Evolutionary conservation across 164 flowering plant species (phyloP).

Genomic region (Piper betle): DNA sequence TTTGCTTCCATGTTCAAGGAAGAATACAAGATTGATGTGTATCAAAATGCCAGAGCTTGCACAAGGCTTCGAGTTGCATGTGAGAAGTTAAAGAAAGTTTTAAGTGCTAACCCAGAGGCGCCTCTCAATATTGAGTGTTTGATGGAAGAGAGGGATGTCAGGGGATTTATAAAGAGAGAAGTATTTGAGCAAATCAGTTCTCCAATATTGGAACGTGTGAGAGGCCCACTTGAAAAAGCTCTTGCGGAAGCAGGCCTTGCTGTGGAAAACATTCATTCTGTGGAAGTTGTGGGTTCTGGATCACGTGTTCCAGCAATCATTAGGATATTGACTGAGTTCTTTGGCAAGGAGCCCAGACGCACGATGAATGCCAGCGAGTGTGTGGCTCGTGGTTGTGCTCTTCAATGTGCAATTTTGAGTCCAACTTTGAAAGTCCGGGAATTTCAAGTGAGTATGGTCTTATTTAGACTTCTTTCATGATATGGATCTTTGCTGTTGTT

Average conservation of each 20-base stretch:
- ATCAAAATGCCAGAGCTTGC: constrained; percentile 69
- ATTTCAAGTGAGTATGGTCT: constrained; percentile 45
- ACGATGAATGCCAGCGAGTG: constrained; percentile 98
- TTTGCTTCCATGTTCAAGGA: constrained; percentile 68
- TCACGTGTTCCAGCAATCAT: constrained; percentile 88
- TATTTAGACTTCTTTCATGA: background rate
- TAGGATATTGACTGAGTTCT: constrained; percentile 66
- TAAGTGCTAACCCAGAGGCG: constrained; percentile 87
- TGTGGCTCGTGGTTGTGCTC: constrained; percentile 77
- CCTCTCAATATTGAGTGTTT: constrained; percentile 85
- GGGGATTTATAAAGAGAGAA: constrained; percentile 71
- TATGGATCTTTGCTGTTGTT: background rate
- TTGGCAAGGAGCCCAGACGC: constrained; percentile 82
- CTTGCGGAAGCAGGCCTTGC: constrained; percentile 65
- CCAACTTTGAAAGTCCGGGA: constrained; percentile 91
- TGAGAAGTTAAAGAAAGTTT: constrained; percentile 80
- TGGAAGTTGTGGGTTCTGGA: constrained; percentile 85
- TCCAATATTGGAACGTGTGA: constrained; percentile 80
- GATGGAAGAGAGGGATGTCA: constrained; percentile 96
- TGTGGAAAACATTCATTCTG: constrained; percentile 51
- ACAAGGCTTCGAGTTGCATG: constrained; percentile 61
- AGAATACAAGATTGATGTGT: constrained; percentile 72
- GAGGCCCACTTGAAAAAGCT: constrained; percentile 67
- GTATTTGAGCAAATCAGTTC: constrained; percentile 68
- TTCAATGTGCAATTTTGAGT: constrained; percentile 82